phyloP scores from a whole-genome alignment of 352 stramenopile genomes.

The Phytophthora sansomeana region DNA sequence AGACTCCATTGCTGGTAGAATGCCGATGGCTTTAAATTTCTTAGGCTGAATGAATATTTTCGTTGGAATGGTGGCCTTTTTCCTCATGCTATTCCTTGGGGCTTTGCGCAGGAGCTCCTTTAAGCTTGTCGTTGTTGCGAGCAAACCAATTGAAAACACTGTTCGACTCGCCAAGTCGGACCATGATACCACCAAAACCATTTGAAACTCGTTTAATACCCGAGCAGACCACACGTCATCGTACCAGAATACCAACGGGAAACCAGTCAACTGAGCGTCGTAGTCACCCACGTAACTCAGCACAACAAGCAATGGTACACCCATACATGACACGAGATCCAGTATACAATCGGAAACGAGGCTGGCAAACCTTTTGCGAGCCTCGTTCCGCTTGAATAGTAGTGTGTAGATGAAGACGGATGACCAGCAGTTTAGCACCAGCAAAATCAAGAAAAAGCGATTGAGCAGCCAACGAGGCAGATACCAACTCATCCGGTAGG shows the following conservation, averaged over 20 bases:
- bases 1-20: background rate
- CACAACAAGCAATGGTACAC: conserved; percentile 27
- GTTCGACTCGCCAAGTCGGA: conserved; percentile 26
- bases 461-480: conserved; percentile 38
- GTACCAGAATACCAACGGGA: conserved; percentile 26
- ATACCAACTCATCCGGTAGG: conserved; percentile 38
- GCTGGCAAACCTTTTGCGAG: conserved; percentile 16
- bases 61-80: conserved; percentile 6
- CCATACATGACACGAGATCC: conserved; percentile 30
- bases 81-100: background rate
- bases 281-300: conserved; percentile 29
- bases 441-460: conserved; percentile 33
- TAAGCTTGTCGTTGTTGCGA: conserved; percentile 27
- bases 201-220: conserved; percentile 40
- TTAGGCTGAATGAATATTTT: background rate
- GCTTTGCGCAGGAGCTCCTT: conserved; percentile 26
- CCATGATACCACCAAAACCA: conserved; percentile 37
- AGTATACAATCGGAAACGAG: conserved; percentile 30
- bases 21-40: background rate
- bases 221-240: conserved; percentile 34
- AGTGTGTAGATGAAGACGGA: conserved; percentile 31
- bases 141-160: conserved; percentile 31
- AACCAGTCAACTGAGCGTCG: conserved; percentile 22
- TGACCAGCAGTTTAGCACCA: conserved; percentile 40
- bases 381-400: conserved; percentile 25